Conservation (phyloP, 306 rosid species). For the Purshia tridentata region DNA sequence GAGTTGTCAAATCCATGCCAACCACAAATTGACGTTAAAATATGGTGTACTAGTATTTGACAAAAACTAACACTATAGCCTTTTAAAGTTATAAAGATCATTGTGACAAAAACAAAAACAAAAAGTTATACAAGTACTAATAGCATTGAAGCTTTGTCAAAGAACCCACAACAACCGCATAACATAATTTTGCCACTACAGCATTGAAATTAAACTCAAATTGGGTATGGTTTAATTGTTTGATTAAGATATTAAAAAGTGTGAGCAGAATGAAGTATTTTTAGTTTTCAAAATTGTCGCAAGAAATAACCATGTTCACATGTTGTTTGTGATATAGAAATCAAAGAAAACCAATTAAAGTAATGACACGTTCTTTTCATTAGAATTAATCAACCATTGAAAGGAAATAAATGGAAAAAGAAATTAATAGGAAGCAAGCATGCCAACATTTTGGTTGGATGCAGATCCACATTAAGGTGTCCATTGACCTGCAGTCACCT, state of each 20-base stretch:
- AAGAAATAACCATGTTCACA: neutral
- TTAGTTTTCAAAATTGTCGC: neutral
- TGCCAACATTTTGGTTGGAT: conserved; percentile 17
- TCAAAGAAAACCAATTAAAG: no score
- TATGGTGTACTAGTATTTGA: neutral
- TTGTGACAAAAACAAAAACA: no score
- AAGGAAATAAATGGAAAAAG: neutral
- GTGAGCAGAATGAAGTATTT: neutral
- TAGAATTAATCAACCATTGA: neutral
- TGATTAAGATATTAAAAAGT: neutral
- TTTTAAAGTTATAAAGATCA: neutral
- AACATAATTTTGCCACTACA: neutral
- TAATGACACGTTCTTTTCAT: neutral
- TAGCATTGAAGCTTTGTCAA: neutral
- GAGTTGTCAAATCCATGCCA: conserved; percentile 35
- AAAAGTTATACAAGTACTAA: neutral
- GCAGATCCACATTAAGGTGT: conserved; percentile 7
- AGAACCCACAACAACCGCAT: neutral
- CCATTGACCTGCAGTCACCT: conserved; percentile 33
- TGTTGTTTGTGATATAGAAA: neutral
- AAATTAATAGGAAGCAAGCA: neutral
- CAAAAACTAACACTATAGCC: neutral
- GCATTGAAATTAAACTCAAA: neutral
- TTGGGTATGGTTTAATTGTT: neutral
- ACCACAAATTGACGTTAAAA: conserved; percentile 23